Percentiles rank a stretch among this genome's conserved stretches.
Evolutionary conservation across 2,329 filamentous ascomycete genomes (phyloP).

Genomic region (Didymella glomerata): DNA sequence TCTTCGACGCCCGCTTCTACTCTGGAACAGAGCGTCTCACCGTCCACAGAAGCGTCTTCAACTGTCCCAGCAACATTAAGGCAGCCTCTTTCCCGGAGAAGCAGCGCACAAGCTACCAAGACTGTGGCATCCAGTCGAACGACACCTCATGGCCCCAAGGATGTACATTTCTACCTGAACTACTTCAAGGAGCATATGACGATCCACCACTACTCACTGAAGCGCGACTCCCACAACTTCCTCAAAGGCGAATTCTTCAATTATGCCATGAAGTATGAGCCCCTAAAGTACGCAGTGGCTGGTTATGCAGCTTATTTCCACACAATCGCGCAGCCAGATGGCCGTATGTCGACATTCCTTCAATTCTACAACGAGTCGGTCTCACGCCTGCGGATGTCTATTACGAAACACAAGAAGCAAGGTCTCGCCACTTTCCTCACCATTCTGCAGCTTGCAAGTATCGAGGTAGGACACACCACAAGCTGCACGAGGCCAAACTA

Average conservation of each 20-base stretch:
- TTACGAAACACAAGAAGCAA: slow-evolving; percentile 75
- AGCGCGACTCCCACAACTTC: slow-evolving; percentile 75
- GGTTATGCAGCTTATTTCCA: slow-evolving; percentile 90
- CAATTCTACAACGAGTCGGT: slow-evolving; percentile 92
- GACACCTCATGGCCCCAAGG: slow-evolving; percentile 61
- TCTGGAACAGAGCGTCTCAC: slow-evolving; percentile 60
- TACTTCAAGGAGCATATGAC: slow-evolving; percentile 83
- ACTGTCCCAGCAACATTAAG: slow-evolving; percentile 37
- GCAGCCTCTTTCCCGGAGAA: slow-evolving; percentile 45
- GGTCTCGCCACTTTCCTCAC: slow-evolving; percentile 80
- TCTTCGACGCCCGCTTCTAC: slow-evolving; percentile 52
- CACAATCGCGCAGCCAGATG: slow-evolving; percentile 73
- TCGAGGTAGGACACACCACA: slow-evolving; percentile 71
- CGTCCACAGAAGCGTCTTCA: slow-evolving; percentile 60
- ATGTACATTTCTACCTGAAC: slow-evolving; percentile 78
- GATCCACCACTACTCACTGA: slow-evolving; percentile 82
- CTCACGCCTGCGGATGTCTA: slow-evolving; percentile 73
- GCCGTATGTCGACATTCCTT: slow-evolving; percentile 81
- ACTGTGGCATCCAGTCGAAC: slow-evolving; percentile 9
- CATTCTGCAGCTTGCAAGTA: slow-evolving; percentile 89
- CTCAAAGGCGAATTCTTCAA: slow-evolving; percentile 75
- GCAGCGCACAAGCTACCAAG: slow-evolving; percentile 43
- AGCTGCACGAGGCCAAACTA: slow-evolving; percentile 5
- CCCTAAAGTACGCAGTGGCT: slow-evolving; percentile 84
- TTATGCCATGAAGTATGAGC: slow-evolving; percentile 77